Evolutionary conservation across 2,329 filamentous ascomycete genomes (phyloP), one percentile per base, ranked within the genome.

Genomic region (Fusarium sp.): DNA sequence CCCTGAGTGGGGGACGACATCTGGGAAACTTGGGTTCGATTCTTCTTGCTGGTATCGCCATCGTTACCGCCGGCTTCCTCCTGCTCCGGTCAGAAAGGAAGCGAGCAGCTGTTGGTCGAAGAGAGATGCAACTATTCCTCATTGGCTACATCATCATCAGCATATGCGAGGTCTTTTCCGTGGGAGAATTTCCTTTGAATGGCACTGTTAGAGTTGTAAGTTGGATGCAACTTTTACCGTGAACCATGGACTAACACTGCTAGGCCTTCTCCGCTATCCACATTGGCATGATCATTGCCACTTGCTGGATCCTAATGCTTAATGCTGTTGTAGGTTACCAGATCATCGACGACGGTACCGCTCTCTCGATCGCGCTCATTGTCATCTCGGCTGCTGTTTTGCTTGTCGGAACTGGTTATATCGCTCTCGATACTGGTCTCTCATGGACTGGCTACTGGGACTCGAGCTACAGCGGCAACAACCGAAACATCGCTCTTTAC

Each of bases 121-220:
- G 96, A 80, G 96, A 99, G 81, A 98, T 99, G 88, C 96, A 99
- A 85, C 76, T 98, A 34, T 98, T 99, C 82, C 88, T 99, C 52
- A 67, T 93, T 43, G 91, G 92, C 52, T 99, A 93, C 79, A 91
- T 97, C 60, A 81, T 98, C 62, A 90, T 98, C 65, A 90, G 92
- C 75, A 92, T 99, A 75, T 98, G 94, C 81, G 96, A 98, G 80
- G 97, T 99, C 76, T 98, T 99, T 82, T 94, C 94, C 1, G 90
- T 98, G 37, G 96, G 96, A 72, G 92, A 91, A 30, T 95, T 99
- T 75, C 94, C 95, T 4, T 82, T 98, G 21, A 83, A 88, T 34
- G 82, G 85, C 54, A 88, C 82, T 51, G 91, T 93, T 62, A 89
- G 94, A 78, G 86, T 92, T 75, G 93, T 92, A 86, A 70, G 90